Conservation (phyloP, 225 moss, liverwort and hornwort species). For the Thuidium tamariscinum region DNA sequence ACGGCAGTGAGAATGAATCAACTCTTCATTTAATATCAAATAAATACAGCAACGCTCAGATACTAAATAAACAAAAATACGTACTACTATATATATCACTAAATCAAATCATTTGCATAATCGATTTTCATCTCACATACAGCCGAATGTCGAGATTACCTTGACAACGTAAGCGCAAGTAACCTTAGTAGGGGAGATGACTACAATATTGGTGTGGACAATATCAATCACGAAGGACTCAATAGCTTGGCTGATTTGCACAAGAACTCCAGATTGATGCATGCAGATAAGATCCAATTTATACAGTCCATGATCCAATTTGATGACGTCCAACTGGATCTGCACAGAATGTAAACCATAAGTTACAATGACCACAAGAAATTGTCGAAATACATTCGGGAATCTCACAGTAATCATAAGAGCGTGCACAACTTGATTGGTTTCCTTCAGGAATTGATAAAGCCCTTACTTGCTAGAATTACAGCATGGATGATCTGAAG, state of each 20-base stretch:
- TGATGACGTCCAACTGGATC: conserved; percentile 15
- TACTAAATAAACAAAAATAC: not conserved
- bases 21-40: not conserved
- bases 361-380: not conserved
- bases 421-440: not conserved
- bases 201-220: conserved; percentile 20
- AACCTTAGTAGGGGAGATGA: conserved; percentile 13
- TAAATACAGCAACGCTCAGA: not conserved
- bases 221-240: conserved; percentile 33
- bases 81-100: not conserved
- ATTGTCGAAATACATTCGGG: not conserved
- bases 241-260: conserved; percentile 22
- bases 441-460: not conserved
- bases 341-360: not conserved
- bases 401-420: not conserved
- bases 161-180: conserved; percentile 24
- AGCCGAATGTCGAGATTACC: not conserved
- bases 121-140: not conserved
- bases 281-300: conserved; percentile 20
- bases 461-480: not conserved
- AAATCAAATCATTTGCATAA: not conserved
- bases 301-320: conserved; percentile 20
- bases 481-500: not conserved
- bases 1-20: not conserved
- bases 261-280: conserved; percentile 5